Percentiles rank a stretch among this genome's conserved stretches.
Evolutionary conservation across 2,329 filamentous ascomycete species (phyloP).

Genomic region (Colletotrichum sp.): DNA sequence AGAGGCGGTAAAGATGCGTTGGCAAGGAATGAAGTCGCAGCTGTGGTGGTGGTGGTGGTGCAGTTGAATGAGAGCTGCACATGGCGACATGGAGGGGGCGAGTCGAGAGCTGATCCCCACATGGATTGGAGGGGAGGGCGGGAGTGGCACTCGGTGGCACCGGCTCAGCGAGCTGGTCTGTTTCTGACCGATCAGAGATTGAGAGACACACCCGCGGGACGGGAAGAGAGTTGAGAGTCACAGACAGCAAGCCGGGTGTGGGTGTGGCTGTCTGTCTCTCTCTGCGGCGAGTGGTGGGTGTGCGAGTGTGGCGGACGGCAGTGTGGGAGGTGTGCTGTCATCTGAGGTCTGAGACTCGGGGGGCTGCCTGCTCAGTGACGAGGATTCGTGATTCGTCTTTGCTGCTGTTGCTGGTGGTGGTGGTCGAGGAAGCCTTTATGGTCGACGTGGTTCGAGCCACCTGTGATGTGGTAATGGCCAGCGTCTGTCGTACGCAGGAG

Average conservation of each 20-base stretch:
- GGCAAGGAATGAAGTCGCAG: background rate
- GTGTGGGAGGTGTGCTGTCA: background rate
- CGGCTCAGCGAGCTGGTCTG: background rate
- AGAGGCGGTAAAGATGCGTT: slow-evolving; percentile 19
- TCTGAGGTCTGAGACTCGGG: background rate
- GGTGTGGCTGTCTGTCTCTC: background rate
- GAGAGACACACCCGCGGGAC: background rate
- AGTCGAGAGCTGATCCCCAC: background rate
- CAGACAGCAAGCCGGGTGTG: background rate
- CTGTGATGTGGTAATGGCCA: background rate
- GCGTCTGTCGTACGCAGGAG: background rate
- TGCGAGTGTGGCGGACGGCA: background rate
- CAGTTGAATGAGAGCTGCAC: background rate
- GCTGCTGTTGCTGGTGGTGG: background rate
- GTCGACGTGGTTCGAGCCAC: background rate
- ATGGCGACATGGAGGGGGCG: background rate
- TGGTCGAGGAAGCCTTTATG: background rate
- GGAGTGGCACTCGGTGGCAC: background rate
- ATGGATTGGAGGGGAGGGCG: background rate
- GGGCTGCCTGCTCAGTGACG: background rate
- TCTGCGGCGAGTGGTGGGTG: background rate
- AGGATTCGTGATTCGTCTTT: background rate
- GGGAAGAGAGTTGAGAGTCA: background rate
- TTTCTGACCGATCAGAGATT: background rate
- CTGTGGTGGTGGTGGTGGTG: background rate